Evolutionary conservation across 352 stramenopile genomes (phyloP).

Genomic region (Phytophthora pinifolia): DNA sequence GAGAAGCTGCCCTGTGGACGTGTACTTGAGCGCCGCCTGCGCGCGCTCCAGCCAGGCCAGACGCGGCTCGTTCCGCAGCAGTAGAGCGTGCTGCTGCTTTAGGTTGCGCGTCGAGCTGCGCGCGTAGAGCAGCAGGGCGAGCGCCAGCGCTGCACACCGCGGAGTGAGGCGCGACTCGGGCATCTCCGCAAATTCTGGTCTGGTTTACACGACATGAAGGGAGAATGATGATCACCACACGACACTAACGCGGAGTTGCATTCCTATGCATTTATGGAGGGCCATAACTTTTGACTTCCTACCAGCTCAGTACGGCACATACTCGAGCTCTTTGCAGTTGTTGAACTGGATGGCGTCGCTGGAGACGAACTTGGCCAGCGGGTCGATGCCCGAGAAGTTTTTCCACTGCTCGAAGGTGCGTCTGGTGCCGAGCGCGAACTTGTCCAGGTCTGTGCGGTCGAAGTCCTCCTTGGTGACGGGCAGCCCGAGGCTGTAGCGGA

Average conservation of each 20-base stretch:
- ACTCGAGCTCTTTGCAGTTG: constrained; percentile 69
- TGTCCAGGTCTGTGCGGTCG: constrained; percentile 68
- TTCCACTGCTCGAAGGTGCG: constrained; percentile 78
- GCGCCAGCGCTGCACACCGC: constrained; percentile 15
- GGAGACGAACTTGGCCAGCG: constrained; percentile 55
- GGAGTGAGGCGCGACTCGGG: constrained; percentile 5
- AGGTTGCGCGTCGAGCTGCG: constrained; percentile 23
- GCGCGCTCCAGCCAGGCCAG: constrained; percentile 15
- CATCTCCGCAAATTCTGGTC: constrained; percentile 7
- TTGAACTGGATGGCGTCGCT: constrained; percentile 64
- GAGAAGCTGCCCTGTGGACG: constrained; percentile 48
- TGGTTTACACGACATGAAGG: constrained; percentile 13
- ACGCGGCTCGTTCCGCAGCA: constrained; percentile 24
- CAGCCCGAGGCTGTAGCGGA: constrained; percentile 62
- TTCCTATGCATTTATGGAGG: constrained; percentile 10
- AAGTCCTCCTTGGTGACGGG: constrained; percentile 70
- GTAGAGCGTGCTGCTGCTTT: constrained; percentile 22
- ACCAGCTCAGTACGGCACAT: constrained; percentile 51
- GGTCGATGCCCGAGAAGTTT: constrained; percentile 80
- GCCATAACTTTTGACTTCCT: constrained; percentile 3
- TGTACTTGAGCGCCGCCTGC: constrained; percentile 44
- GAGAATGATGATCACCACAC: constrained; percentile 3
- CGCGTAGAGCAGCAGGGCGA: constrained; percentile 25
- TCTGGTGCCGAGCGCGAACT: constrained; percentile 72
- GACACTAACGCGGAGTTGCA: not conserved